These are phyloP conservation scores for Cadophora sp. DNA, from an alignment of 2,329 filamentous ascomycete species.

Conservation along the genomic window DNA sequence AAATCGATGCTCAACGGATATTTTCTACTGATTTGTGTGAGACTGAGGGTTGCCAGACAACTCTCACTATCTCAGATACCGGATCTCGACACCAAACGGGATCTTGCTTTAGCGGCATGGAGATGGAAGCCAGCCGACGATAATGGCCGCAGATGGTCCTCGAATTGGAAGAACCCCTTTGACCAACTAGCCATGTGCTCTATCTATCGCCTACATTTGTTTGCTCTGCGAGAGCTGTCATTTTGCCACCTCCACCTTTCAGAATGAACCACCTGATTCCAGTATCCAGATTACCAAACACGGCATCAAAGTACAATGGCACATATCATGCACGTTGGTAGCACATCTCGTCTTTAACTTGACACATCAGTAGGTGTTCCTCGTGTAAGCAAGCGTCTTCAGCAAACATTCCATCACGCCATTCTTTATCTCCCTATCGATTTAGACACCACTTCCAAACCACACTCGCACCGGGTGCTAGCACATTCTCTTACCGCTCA, in stretches of 20 bases:
- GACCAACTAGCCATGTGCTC: conserved; percentile 1
- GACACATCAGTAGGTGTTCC: conserved; percentile 16
- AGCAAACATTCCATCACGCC: conserved; percentile 4
- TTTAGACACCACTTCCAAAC: not conserved
- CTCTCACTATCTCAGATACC: not conserved
- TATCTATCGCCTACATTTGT: not conserved
- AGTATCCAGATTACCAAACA: not conserved
- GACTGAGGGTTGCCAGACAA: not conserved
- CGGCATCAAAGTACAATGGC: not conserved
- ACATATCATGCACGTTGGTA: not conserved
- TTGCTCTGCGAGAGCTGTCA: conserved; percentile 5
- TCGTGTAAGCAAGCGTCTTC: not conserved
- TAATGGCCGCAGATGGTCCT: not conserved
- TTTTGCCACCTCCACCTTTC: not conserved
- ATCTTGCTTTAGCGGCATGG: not conserved
- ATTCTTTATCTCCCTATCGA: not conserved
- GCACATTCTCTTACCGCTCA: not conserved
- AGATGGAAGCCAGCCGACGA: not conserved
- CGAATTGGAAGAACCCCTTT: not conserved
- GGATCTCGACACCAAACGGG: conserved; percentile 3
- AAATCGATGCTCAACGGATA: not conserved
- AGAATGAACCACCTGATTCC: not conserved
- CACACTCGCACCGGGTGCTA: conserved; percentile 19
- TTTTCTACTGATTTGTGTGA: not conserved
- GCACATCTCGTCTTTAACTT: conserved; percentile 1